A percentile compares a stretch with the other conserved stretches of the same genome.
Conservation (phyloP, 441 rosid genomes). For the Theobroma grandiflorum region DNA sequence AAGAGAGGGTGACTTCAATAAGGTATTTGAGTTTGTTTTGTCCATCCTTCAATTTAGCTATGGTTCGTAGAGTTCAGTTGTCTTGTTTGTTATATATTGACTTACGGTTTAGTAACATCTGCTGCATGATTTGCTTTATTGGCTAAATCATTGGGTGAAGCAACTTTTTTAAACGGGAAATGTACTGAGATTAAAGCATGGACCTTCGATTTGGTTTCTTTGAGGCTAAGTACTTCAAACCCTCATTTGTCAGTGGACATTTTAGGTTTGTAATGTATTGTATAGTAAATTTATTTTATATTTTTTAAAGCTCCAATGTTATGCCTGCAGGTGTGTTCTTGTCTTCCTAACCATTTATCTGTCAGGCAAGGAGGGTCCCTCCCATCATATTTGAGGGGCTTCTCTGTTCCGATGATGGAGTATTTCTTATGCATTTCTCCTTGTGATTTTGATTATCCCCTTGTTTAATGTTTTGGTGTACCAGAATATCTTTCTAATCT, state of each 20-base stretch:
- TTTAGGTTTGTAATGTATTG: conserved; percentile 74
- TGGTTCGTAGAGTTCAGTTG: conserved; percentile 68
- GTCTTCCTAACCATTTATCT: conserved; percentile 95
- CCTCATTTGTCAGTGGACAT: conserved; percentile 78
- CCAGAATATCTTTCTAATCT: conserved; percentile 33
- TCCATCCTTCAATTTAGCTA: conserved; percentile 39
- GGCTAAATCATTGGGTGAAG: conserved; percentile 99
- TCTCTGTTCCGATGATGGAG: conserved; percentile 84
- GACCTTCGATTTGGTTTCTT: conserved; percentile 89
- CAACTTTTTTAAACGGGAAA: conserved; percentile 88
- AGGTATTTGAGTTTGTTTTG: conserved; percentile 70
- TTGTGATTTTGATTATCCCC: conserved; percentile 55
- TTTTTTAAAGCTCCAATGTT: conserved; percentile 80
- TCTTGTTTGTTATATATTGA: conserved; percentile 63
- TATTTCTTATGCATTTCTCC: conserved; percentile 86
- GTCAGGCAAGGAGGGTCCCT: conserved; percentile 97
- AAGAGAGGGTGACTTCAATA: conserved; percentile 83
- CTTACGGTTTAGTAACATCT: conserved; percentile 93
- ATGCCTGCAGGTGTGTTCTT: conserved; percentile 96
- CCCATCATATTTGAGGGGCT: conserved; percentile 85
- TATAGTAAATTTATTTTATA: conserved; percentile 40
- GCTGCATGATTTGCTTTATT: conserved; percentile 95
- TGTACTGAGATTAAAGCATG: conserved; percentile 96
- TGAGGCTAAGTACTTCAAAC: conserved; percentile 97
- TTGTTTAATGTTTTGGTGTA: conserved; percentile 28